Evolutionary conservation across 805 yeast species (phyloP).

Genomic region (Komagataella pastoris): DNA sequence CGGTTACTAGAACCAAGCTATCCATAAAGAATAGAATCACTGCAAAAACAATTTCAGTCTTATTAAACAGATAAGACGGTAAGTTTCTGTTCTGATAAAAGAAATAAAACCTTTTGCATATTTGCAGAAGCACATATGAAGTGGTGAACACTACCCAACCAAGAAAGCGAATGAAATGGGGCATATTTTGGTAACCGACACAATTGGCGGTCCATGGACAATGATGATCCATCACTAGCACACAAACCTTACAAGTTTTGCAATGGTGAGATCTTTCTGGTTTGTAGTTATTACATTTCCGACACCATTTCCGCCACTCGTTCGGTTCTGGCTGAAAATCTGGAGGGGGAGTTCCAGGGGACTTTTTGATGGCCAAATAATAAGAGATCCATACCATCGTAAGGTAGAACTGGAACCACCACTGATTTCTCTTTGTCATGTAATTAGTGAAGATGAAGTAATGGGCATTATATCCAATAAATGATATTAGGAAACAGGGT

Average conservation of each 20-base stretch:
- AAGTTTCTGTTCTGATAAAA: constrained; percentile 35
- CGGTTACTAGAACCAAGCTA: constrained; percentile 45
- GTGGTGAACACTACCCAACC: constrained; percentile 48
- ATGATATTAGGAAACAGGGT: constrained; percentile 47
- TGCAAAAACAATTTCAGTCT: constrained; percentile 38
- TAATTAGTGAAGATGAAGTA: constrained; percentile 35
- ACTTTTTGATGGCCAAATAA: constrained; percentile 44
- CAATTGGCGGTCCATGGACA: constrained; percentile 92
- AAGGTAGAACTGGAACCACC: constrained; percentile 31
- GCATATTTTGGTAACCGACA: constrained; percentile 67
- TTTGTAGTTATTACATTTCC: constrained; percentile 57
- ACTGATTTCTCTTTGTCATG: constrained; percentile 23
- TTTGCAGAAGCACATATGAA: constrained; percentile 27
- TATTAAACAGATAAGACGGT: constrained; percentile 44
- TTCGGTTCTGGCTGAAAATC: constrained; percentile 20
- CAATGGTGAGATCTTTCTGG: constrained; percentile 87
- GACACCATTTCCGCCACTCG: constrained; percentile 55
- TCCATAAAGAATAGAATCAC: constrained; percentile 41
- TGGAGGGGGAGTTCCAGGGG: constrained; percentile 59
- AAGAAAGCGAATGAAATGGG: constrained; percentile 71
- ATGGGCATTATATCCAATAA: constrained; percentile 53
- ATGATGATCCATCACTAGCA: constrained; percentile 89
- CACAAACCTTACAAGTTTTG: constrained; percentile 59
- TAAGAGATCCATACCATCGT: constrained; percentile 67
- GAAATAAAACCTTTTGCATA: constrained; percentile 23